A percentile compares a stretch with the other conserved stretches of the same genome.
Conservation (phyloP, 2,329 filamentous ascomycete genomes). For the Epichloe hybrida region DNA sequence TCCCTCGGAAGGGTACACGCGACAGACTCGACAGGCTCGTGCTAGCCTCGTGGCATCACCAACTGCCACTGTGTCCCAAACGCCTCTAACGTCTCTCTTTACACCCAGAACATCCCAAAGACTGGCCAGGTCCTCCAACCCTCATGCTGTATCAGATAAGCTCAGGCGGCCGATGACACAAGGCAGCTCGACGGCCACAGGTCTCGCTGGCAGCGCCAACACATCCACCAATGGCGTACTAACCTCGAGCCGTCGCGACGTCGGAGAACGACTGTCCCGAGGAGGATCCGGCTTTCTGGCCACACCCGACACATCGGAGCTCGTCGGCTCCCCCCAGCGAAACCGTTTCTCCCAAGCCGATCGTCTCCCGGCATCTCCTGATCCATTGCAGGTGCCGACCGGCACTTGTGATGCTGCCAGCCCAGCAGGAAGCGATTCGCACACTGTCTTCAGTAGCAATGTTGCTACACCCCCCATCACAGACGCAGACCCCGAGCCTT, state of each 20-base stretch:
- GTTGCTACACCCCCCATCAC: constrained; percentile 68
- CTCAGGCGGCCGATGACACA: constrained; percentile 21
- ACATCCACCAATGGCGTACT: not conserved
- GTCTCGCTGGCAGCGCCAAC: not conserved
- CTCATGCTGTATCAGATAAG: constrained; percentile 21
- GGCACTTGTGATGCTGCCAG: constrained; percentile 33
- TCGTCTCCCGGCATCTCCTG: constrained; percentile 29
- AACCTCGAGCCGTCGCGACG: constrained; percentile 10
- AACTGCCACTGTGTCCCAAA: constrained; percentile 4
- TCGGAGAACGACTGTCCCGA: constrained; percentile 12
- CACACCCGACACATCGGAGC: constrained; percentile 45
- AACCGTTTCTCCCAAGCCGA: constrained; percentile 28
- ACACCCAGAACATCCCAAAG: constrained; percentile 13
- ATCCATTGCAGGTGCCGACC: constrained; percentile 25
- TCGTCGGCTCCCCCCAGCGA: constrained; percentile 18
- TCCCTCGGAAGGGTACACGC: constrained; percentile 20
- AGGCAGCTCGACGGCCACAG: constrained; percentile 6
- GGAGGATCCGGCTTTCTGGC: constrained; percentile 27
- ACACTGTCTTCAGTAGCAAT: constrained; percentile 47
- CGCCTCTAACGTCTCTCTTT: constrained; percentile 3
- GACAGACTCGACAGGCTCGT: constrained; percentile 17
- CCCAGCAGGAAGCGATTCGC: constrained; percentile 39
- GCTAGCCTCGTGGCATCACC: constrained; percentile 18
- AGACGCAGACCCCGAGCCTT: constrained; percentile 55
- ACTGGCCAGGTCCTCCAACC: constrained; percentile 15